Evolutionary conservation across 306 rosid species (phyloP).

Genomic region (Quercus berberidifolia): DNA sequence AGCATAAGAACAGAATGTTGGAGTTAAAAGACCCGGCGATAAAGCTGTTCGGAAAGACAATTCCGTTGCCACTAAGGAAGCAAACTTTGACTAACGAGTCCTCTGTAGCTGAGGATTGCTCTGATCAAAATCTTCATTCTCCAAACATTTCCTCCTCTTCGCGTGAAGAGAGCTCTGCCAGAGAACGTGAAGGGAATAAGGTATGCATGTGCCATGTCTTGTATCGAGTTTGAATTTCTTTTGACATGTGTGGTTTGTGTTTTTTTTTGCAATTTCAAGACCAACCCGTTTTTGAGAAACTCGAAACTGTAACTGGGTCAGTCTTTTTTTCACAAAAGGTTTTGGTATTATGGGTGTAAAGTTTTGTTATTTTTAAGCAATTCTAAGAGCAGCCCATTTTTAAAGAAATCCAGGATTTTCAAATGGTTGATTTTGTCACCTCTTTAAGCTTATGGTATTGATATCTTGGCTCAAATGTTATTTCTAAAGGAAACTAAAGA

Average conservation of each 20-base stretch:
- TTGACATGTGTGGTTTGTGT: not conserved
- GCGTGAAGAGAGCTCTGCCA: constrained; percentile 16
- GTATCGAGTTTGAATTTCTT: not conserved
- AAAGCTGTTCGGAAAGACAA: constrained; percentile 82
- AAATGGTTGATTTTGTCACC: not conserved
- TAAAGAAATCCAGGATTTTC: not conserved
- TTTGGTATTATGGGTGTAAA: constrained; percentile 6
- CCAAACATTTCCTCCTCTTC: constrained; percentile 34
- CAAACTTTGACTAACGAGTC: constrained; percentile 10
- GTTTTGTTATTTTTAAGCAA: not conserved
- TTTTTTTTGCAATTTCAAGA: constrained; percentile 16
- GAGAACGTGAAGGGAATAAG: constrained; percentile 31
- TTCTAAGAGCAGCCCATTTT: not conserved
- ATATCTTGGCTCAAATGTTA: not conserved
- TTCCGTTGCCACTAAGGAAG: constrained; percentile 42
- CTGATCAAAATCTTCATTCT: constrained; percentile 25
- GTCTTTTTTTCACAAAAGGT: not conserved
- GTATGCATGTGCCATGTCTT: constrained; percentile 24
- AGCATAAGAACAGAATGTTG: constrained; percentile 41
- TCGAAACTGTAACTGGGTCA: constrained; percentile 14
- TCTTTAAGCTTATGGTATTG: not conserved
- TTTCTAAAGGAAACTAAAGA: not conserved
- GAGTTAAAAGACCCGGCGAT: constrained; percentile 51
- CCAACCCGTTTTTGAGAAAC: constrained; percentile 35
- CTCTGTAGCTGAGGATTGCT: constrained; percentile 8